Conservation (phyloP, 176 grass and related monocot genomes). For the Zizania latifolia region DNA sequence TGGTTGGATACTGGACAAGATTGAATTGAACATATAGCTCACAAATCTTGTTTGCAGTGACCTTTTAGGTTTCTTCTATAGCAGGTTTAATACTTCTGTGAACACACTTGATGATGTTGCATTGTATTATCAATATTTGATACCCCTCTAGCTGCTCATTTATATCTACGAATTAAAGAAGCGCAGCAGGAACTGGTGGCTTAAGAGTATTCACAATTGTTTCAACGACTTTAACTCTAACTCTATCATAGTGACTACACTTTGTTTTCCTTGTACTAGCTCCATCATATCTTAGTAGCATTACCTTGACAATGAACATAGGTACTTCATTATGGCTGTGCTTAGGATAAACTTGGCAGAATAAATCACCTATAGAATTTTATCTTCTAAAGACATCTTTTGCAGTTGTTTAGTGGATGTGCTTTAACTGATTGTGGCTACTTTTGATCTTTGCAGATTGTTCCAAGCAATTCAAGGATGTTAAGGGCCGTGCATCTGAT, state of each 20-base stretch:
- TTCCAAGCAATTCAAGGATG: slow-evolving; percentile 51
- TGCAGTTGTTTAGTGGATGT: not conserved
- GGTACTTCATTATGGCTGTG: not conserved
- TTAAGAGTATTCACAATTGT: not conserved
- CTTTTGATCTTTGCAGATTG: slow-evolving; percentile 48
- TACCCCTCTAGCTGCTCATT: not conserved
- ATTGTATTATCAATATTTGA: not conserved
- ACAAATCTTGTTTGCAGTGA: not conserved
- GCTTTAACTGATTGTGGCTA: not conserved
- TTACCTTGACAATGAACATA: not conserved
- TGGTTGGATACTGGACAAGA: not conserved
- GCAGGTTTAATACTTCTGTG: not conserved
- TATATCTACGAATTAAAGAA: not conserved
- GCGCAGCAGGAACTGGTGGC: not conserved
- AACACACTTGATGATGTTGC: not conserved
- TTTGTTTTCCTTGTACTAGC: not conserved
- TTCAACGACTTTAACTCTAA: not conserved
- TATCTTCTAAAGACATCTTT: not conserved
- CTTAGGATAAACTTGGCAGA: not conserved
- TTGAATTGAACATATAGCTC: not conserved
- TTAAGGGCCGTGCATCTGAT: slow-evolving; percentile 24
- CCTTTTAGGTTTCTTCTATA: not conserved
- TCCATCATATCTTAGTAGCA: not conserved
- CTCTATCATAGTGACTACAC: not conserved
- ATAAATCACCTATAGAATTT: not conserved